Conservation (phyloP, 768 basidiomycete species). For the Candolleomyces eurysporus region DNA sequence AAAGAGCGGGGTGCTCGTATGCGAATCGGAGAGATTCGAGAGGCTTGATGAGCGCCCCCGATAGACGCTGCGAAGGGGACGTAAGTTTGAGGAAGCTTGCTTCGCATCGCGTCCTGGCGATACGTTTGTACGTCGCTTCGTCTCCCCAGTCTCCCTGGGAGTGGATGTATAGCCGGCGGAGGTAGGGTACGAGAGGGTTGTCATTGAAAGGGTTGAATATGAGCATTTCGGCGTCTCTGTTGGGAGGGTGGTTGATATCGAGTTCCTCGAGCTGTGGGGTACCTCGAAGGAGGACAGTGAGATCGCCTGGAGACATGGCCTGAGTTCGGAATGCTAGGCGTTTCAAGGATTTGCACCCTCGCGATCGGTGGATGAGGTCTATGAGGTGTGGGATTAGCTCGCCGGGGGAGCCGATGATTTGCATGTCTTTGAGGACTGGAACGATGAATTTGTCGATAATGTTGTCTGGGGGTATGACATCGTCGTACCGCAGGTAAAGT, state of each 20-base stretch:
- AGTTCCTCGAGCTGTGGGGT: conserved; percentile 11
- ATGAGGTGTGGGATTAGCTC: conserved; percentile 1
- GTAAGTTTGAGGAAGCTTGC: background rate
- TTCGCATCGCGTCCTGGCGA: conserved; percentile 10
- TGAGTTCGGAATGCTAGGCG: conserved; percentile 5
- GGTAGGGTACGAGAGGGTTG: conserved; percentile 4
- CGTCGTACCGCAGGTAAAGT: conserved; percentile 5
- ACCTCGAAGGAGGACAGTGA: conserved; percentile 2
- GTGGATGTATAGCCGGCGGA: conserved; percentile 7
- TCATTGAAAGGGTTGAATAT: background rate
- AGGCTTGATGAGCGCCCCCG: background rate
- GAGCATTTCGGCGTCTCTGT: background rate
- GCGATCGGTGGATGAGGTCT: conserved; percentile 1
- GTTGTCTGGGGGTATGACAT: conserved; percentile 1
- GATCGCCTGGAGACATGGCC: conserved; percentile 6
- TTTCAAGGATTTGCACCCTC: background rate
- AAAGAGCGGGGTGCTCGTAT: conserved; percentile 1
- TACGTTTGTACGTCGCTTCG: conserved; percentile 2
- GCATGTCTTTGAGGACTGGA: conserved; percentile 8
- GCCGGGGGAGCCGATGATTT: conserved; percentile 1
- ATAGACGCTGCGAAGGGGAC: background rate
- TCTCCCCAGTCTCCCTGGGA: conserved; percentile 2
- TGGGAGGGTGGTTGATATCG: conserved; percentile 6
- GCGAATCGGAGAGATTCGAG: conserved; percentile 1
- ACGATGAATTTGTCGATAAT: conserved; percentile 1